phyloP scores from a whole-genome alignment of 2,329 filamentous ascomycete species.

The Fusarium globosum region DNA sequence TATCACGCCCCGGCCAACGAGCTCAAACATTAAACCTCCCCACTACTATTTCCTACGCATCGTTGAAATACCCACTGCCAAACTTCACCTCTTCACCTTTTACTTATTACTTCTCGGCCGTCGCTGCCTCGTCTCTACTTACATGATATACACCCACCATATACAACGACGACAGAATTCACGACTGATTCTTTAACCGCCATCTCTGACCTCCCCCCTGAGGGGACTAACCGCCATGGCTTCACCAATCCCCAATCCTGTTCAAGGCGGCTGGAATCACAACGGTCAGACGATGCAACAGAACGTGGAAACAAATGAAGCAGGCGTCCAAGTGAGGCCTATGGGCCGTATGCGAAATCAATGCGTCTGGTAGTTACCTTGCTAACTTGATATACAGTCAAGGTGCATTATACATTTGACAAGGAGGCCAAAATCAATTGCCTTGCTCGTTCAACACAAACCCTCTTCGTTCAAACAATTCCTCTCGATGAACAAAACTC shows the following conservation, averaged over 20 bases:
- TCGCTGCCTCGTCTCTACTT: not conserved
- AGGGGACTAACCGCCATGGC: conserved; percentile 51
- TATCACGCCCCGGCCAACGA: conserved; percentile 42
- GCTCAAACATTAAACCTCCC: conserved; percentile 33
- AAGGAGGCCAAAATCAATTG: conserved; percentile 88
- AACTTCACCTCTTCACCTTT: conserved; percentile 7
- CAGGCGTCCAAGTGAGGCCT: conserved; percentile 67
- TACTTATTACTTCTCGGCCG: conserved; percentile 18
- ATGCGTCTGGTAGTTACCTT: conserved; percentile 11
- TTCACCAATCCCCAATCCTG: conserved; percentile 51
- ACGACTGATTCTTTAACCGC: conserved; percentile 14
- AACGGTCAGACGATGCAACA: conserved; percentile 46
- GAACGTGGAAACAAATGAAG: conserved; percentile 52
- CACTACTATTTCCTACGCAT: conserved; percentile 20
- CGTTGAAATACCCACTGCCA: conserved; percentile 23
- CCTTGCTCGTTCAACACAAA: conserved; percentile 84
- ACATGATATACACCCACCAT: not conserved
- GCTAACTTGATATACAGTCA: conserved; percentile 69
- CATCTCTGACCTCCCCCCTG: conserved; percentile 36
- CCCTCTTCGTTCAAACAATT: conserved; percentile 82
- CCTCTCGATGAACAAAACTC: conserved; percentile 81
- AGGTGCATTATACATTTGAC: conserved; percentile 97
- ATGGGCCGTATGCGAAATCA: conserved; percentile 71
- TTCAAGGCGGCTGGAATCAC: conserved; percentile 49
- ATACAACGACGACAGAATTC: not conserved